Evolutionary conservation across 1,284 basidiomycete genomes (phyloP).

Genomic region (Anthracocystis panici-leucophaei): DNA sequence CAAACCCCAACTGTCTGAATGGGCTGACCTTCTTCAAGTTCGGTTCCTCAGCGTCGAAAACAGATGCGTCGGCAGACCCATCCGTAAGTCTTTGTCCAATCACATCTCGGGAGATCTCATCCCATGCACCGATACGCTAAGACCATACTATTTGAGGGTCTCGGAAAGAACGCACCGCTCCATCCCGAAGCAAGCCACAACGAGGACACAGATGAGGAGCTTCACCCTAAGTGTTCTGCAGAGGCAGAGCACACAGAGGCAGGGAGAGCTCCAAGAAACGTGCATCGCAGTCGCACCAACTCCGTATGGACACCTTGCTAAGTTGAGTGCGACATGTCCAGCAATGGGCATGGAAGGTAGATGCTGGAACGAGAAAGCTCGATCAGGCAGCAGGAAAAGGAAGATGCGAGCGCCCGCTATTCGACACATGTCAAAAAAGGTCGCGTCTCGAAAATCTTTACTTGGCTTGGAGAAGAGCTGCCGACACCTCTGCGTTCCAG

Average conservation of each 20-base stretch:
- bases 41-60: not conserved
- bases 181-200: not conserved
- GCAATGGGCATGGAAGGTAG: conserved; percentile 15
- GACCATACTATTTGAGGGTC: conserved; percentile 27
- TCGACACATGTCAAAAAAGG: conserved; percentile 49
- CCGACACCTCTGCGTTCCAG: not conserved
- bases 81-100: not conserved
- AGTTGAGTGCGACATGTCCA: conserved; percentile 18
- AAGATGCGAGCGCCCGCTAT: conserved; percentile 22
- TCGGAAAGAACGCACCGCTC: conserved; percentile 13
- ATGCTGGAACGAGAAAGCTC: conserved; percentile 24
- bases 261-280: conserved; percentile 19
- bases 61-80: not conserved
- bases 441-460: not conserved
- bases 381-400: conserved; percentile 1
- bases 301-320: not conserved
- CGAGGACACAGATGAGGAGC: conserved; percentile 4
- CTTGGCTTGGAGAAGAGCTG: not conserved
- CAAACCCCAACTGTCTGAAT: not conserved
- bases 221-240: conserved; percentile 8
- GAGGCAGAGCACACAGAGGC: not conserved
- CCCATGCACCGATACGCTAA: conserved; percentile 2
- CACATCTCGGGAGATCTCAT: not conserved
- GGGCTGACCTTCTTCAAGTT: not conserved
- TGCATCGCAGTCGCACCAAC: conserved; percentile 25